Percentiles rank a stretch among this genome's conserved stretches.
Conservation (phyloP, 768 basidiomycete species). For the Suillus placidus region DNA sequence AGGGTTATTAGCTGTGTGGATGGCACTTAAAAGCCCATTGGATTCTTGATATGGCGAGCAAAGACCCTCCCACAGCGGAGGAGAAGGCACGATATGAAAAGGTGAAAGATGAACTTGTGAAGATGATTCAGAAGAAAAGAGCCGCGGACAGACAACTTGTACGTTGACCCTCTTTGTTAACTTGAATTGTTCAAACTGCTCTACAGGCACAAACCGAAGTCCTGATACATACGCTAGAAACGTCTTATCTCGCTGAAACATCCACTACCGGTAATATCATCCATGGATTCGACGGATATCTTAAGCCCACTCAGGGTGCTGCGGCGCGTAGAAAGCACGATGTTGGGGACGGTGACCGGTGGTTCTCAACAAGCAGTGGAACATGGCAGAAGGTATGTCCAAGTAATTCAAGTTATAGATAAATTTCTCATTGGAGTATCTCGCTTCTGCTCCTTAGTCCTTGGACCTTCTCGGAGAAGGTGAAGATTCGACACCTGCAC, state of each 20-base stretch:
- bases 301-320: conserved; percentile 67
- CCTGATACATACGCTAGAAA: conserved; percentile 79
- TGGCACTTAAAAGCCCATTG: not conserved
- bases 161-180: conserved; percentile 24
- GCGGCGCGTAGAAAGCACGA: conserved; percentile 67
- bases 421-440: conserved; percentile 11
- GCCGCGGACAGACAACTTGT: conserved; percentile 79
- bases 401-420: not conserved
- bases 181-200: not conserved
- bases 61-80: conserved; percentile 54
- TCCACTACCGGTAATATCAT: conserved; percentile 86
- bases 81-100: conserved; percentile 73
- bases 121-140: conserved; percentile 75
- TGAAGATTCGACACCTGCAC: conserved; percentile 60
- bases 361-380: conserved; percentile 81
- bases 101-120: conserved; percentile 73
- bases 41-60: conserved; percentile 39
- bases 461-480: conserved; percentile 75
- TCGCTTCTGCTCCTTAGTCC: conserved; percentile 50
- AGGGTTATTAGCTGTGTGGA: not conserved
- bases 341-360: conserved; percentile 72
- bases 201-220: conserved; percentile 73
- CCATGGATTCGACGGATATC: conserved; percentile 84
- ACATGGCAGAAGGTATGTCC: conserved; percentile 69
- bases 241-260: conserved; percentile 76